Evolutionary conservation across 2,329 filamentous ascomycete genomes (phyloP).

Genomic region (Cladophialophora psammophila): DNA sequence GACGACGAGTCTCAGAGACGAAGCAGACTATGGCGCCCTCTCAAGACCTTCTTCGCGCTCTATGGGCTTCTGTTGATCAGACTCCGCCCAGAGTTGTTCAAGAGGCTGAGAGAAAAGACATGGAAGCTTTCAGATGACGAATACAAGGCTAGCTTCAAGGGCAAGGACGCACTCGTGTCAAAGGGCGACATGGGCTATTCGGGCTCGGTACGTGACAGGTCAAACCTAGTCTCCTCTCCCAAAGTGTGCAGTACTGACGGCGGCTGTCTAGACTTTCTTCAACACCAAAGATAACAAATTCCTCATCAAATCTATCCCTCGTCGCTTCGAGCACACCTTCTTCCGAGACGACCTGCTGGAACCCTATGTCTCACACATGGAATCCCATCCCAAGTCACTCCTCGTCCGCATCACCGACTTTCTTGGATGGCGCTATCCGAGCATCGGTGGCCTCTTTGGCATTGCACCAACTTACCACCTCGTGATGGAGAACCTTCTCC

Average conservation of each 20-base stretch:
- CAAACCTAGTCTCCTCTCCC: neutral
- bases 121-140: constrained; percentile 64
- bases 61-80: constrained; percentile 59
- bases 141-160: constrained; percentile 62
- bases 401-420: constrained; percentile 77
- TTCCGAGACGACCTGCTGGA: constrained; percentile 71
- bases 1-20: constrained; percentile 24
- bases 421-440: constrained; percentile 54
- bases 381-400: constrained; percentile 64
- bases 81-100: constrained; percentile 59
- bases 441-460: constrained; percentile 67
- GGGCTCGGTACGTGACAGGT: constrained; percentile 61
- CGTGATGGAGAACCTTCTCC: constrained; percentile 78
- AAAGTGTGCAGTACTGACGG: neutral
- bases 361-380: constrained; percentile 71
- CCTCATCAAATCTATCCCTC: constrained; percentile 74
- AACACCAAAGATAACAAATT: constrained; percentile 70
- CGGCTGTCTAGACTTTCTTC: constrained; percentile 66
- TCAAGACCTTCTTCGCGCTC: constrained; percentile 58
- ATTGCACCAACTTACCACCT: constrained; percentile 74
- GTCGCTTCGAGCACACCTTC: constrained; percentile 73
- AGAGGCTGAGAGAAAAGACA: constrained; percentile 57
- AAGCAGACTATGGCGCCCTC: constrained; percentile 50
- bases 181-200: constrained; percentile 76
- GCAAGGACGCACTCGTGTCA: constrained; percentile 57